Evolutionary conservation across 257 asterid species (phyloP).

Genomic region (Euphrasia confusa): DNA sequence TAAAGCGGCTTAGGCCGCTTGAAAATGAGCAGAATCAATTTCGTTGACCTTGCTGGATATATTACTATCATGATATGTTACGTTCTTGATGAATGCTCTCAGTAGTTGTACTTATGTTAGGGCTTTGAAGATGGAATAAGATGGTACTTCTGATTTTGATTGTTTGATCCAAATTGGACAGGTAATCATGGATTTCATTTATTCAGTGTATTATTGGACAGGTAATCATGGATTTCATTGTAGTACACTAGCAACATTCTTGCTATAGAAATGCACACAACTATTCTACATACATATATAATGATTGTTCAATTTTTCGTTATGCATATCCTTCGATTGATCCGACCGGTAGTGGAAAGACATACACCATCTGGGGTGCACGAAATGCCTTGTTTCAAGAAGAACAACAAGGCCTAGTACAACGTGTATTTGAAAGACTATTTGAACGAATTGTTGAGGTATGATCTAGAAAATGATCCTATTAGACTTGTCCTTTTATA

Average conservation of each 20-base stretch:
- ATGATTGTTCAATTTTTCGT: constrained; percentile 14
- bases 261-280: not conserved
- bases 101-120: no score
- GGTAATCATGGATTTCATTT: constrained; percentile 36
- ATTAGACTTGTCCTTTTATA: not conserved
- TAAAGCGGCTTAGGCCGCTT: no score
- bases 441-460: constrained; percentile 81
- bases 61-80: no score
- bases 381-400: constrained; percentile 75
- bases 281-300: constrained; percentile 1
- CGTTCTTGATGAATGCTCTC: no score
- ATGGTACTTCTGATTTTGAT: no score
- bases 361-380: constrained; percentile 96
- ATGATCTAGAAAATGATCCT: constrained; percentile 8
- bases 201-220: constrained; percentile 39
- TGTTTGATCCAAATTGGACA: constrained; percentile 25
- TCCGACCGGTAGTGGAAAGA: constrained; percentile 98
- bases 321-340: constrained; percentile 25
- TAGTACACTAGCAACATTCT: not conserved
- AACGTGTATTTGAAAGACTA: constrained; percentile 81
- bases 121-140: no score
- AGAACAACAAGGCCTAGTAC: constrained; percentile 87
- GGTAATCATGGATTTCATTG: constrained; percentile 37
- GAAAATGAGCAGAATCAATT: no score
- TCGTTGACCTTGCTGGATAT: no score